Evolutionary conservation across 768 basidiomycete species (phyloP).

Genomic region (Tricholoma flavovirens): DNA sequence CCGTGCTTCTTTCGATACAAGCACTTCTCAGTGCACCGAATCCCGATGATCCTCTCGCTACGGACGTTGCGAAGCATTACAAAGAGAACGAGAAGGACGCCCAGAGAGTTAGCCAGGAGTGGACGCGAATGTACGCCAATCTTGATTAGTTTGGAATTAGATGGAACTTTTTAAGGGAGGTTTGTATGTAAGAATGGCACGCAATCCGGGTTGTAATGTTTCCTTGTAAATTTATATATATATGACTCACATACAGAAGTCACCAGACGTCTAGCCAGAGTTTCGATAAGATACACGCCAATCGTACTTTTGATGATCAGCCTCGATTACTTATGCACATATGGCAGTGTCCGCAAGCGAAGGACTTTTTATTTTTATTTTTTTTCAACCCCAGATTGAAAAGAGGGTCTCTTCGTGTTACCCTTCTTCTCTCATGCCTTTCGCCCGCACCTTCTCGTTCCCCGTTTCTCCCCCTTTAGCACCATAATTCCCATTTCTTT

Average conservation of each 20-base stretch:
- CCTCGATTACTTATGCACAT: not conserved
- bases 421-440: conserved; percentile 15
- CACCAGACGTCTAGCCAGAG: not conserved
- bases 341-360: conserved; percentile 4
- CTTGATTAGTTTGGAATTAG: conserved; percentile 8
- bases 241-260: not conserved
- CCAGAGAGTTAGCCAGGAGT: conserved; percentile 86
- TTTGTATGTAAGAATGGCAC: not conserved
- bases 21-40: conserved; percentile 96
- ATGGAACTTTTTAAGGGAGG: not conserved
- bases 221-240: not conserved
- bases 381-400: conserved; percentile 24
- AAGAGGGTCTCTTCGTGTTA: conserved; percentile 14
- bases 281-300: conserved; percentile 11
- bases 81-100: conserved; percentile 96
- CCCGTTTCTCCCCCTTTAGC: conserved; percentile 6
- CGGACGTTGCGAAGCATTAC: conserved; percentile 96
- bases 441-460: conserved; percentile 10
- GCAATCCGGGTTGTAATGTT: too few relatives aligned
- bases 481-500: not conserved
- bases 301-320: conserved; percentile 16
- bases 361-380: conserved; percentile 12
- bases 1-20: conserved; percentile 93
- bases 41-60: conserved; percentile 92
- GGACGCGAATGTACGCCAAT: conserved; percentile 86